A percentile compares a stretch with the other conserved stretches of the same genome.
These are phyloP conservation scores for Candida smagusa DNA, from an alignment of 1,139 yeast genomes.

Conservation along the genomic window DNA sequence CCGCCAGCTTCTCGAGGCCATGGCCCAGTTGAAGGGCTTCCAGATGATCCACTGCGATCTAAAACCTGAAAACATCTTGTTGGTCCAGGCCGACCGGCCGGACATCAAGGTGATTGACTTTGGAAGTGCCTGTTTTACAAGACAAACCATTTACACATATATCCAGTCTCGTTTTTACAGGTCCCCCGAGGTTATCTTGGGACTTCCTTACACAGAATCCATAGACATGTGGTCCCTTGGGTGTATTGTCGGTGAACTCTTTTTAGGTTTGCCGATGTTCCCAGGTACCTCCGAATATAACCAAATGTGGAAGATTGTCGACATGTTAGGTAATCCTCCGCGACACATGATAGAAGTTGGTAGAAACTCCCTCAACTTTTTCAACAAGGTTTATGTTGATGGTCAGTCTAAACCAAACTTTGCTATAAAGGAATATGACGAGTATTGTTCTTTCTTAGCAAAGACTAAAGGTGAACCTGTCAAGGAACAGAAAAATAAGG, in stretches of 20 bases:
- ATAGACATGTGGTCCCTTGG: conserved; percentile 99
- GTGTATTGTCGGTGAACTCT: conserved; percentile 91
- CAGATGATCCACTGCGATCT: conserved; percentile 93
- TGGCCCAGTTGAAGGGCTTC: conserved; percentile 75
- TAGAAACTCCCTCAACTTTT: conserved; percentile 70
- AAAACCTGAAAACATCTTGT: conserved; percentile 90
- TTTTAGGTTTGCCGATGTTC: conserved; percentile 87
- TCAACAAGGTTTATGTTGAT: conserved; percentile 40
- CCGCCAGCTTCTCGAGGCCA: conserved; percentile 75
- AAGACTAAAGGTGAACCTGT: conserved; percentile 10
- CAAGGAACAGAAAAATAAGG: conserved; percentile 75
- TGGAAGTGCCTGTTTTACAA: conserved; percentile 93
- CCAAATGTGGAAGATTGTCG: conserved; percentile 78
- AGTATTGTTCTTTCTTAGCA: conserved; percentile 35
- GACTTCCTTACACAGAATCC: conserved; percentile 85
- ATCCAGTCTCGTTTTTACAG: conserved; percentile 94
- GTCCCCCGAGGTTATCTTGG: conserved; percentile 92
- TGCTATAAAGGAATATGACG: conserved; percentile 32
- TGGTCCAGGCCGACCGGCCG: conserved; percentile 81
- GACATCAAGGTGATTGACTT: conserved; percentile 92
- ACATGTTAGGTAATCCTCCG: conserved; percentile 86
- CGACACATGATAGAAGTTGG: conserved; percentile 98
- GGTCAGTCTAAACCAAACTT: conserved; percentile 30
- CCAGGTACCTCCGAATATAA: conserved; percentile 96
- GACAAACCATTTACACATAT: conserved; percentile 87